Conservation (phyloP, 2,329 filamentous ascomycete genomes). For the Fusarium nematophilum region DNA sequence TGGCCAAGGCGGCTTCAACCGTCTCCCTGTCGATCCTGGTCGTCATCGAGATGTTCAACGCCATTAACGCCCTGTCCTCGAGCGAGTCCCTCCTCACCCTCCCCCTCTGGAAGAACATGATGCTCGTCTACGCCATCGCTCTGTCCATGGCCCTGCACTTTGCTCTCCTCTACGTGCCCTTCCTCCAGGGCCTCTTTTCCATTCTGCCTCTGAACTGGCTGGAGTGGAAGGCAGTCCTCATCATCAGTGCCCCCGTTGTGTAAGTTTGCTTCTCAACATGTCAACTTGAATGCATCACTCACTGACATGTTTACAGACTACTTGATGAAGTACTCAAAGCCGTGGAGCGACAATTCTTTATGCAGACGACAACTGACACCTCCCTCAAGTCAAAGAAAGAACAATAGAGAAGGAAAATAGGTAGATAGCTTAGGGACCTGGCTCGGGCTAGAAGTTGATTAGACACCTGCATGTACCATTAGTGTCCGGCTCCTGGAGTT, state of each 20-base stretch:
- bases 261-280: no score
- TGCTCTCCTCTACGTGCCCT: constrained; percentile 88
- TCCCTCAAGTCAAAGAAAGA: constrained; percentile 64
- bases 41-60: constrained; percentile 99
- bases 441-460: constrained; percentile 42
- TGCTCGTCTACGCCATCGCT: constrained; percentile 93
- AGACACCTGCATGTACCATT: constrained; percentile 46
- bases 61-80: constrained; percentile 96
- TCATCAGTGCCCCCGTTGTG: constrained; percentile 92
- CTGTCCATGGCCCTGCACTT: constrained; percentile 97
- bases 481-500: constrained; percentile 23
- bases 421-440: constrained; percentile 33
- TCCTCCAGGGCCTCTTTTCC: constrained; percentile 88
- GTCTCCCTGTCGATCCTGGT: constrained; percentile 92
- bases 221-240: constrained; percentile 93
- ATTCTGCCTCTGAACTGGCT: constrained; percentile 86
- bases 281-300: neutral
- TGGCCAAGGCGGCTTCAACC: constrained; percentile 90
- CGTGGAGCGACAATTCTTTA: constrained; percentile 75
- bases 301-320: constrained; percentile 61
- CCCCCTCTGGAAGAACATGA: constrained; percentile 98
- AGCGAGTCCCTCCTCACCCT: constrained; percentile 94
- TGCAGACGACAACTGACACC: constrained; percentile 59
- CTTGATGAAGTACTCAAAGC: constrained; percentile 89
- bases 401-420: constrained; percentile 53